Conservation (phyloP, 2,329 filamentous ascomycete species). For the Dactylellina sp. region DNA sequence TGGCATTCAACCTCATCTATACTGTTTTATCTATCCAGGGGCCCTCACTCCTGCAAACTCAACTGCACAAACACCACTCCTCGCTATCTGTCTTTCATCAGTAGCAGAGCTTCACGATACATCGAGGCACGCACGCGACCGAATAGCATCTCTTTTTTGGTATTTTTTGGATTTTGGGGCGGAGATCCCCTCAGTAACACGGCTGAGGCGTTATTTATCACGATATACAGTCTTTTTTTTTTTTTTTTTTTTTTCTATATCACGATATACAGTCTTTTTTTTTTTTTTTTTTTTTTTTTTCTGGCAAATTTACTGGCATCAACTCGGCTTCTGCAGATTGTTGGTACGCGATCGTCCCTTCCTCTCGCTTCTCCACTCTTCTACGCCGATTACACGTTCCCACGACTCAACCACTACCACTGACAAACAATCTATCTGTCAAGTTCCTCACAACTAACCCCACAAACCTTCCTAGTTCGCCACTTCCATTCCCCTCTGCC, state of each 20-base stretch:
- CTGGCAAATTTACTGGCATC: slow-evolving; percentile 22
- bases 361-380: slow-evolving; percentile 19
- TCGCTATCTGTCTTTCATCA: not conserved
- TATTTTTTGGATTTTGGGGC: slow-evolving; percentile 46
- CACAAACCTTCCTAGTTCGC: not conserved
- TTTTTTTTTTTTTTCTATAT: not conserved
- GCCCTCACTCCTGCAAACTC: slow-evolving; percentile 38
- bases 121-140: slow-evolving; percentile 37
- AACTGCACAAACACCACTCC: slow-evolving; percentile 13
- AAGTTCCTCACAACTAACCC: slow-evolving; percentile 1
- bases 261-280: slow-evolving; percentile 15
- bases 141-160: slow-evolving; percentile 28
- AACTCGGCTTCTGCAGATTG: slow-evolving; percentile 48
- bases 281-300: not conserved
- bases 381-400: not conserved
- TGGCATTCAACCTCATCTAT: slow-evolving; percentile 27
- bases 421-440: slow-evolving; percentile 28
- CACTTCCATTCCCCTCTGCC: slow-evolving; percentile 45
- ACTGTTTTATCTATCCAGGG: slow-evolving; percentile 48
- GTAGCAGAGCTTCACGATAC: not conserved
- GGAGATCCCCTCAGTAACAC: slow-evolving; percentile 49
- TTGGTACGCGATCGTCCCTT: slow-evolving; percentile 49
- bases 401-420: slow-evolving; percentile 4
- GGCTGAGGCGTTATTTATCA: slow-evolving; percentile 33
- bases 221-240: slow-evolving; percentile 12